Evolutionary conservation across 2,329 filamentous ascomycete species (phyloP), one percentile per base, ranked within the genome.

Genomic region (Verticillium nonalfalfae): DNA sequence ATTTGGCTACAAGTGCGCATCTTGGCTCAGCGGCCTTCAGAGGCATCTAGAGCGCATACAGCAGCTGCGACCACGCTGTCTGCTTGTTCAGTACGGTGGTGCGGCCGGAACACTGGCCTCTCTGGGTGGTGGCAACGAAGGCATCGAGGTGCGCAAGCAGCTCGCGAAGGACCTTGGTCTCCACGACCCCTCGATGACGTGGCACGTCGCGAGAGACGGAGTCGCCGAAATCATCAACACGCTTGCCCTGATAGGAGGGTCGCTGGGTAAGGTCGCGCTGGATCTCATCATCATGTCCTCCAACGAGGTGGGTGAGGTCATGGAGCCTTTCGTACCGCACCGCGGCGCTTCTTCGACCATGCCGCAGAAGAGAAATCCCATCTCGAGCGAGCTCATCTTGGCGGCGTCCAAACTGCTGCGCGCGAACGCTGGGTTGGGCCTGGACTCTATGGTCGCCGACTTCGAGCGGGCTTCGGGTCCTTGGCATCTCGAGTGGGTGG

Each of bases 401-500:
- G 83, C 82, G 0, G 78, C 79, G 1, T 82, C 80, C 1, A 85
- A 84, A 66, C 71, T 84, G 7, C 72, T 85, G 0, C 75, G 81
- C 4, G 77, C 81, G 0, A 79, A 85, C 59, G 81, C 82, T 0
- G 73, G 78, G 0, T 71, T 85, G 2, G 79, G 79, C 1, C 74
- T 85, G 1, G 83, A 85, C 64, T 81, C 76, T 2, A 85, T 85
- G 83, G 80, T 85, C 0, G 76, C 77, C 0, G 83, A 85, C 63
- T 85, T 85, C 58, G 83, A 85, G 68, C 77, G 83, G 1, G 82
- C 82, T 0, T 82, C 79, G 7, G 82, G 83, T 0, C 82, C 83
- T 0, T 85, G 83, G 83, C 82, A 85, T 70, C 70, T 85, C 10
- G 83, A 86, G 65, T 86, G 83, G 83, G 78, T 80, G 3, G 81